Base-by-base conservation (phyloP, 2,329 filamentous ascomycete genomes). In the Conoideocrella luteorostrata region DNA sequence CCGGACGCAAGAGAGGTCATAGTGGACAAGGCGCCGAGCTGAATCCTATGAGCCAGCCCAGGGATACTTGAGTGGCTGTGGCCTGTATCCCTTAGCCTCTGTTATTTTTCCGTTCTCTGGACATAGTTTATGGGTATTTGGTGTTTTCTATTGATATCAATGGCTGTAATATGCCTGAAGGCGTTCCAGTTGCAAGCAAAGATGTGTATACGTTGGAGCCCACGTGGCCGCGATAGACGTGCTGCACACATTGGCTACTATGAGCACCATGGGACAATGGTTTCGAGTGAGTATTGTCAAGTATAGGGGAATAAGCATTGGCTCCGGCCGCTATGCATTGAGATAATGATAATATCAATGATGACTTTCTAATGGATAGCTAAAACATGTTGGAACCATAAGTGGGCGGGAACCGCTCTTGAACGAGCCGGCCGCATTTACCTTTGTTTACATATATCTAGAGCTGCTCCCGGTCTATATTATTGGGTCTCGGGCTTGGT, bases 11-110 rank as follows among this genome's bases (percentile, higher is more conserved):
- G 70, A 71, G 84, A 54, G 84, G 76, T 4, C 81, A 66, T 22
- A 66, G 64, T 38, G 83, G 82, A 10, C 80, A 81, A 54, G 83
- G 83, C 23, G 73, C 85, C 48, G 84, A 94, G 64, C 64, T 94
- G 43, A 78, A 81, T 35, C 73, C 70, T 33, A 84, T 91, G 56
- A 71, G 78, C 24, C 59, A 61, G 29, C 56, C 62, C 21, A 51
- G 61, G 30, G 53, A 53, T 52, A 10, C 43, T 51, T 6, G 56
- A 61, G 10, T n/a, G 15, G 13, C 9, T 21, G 26, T 18, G n/a
- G 29, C 15, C 29, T 17, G 11, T 17, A n/a, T 24, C 28, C 36
- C 7, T 21, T 4, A 36, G 12, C 12, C 3, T 7, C 7, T 23
- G 29, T 32, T 22, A 17, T 24, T 30, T 13, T 15, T 18, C 23